A percentile compares a stretch with the other conserved stretches of the same genome.
Conservation (phyloP, 2,329 filamentous ascomycete genomes). For the Aspergillus sclerotialis region DNA sequence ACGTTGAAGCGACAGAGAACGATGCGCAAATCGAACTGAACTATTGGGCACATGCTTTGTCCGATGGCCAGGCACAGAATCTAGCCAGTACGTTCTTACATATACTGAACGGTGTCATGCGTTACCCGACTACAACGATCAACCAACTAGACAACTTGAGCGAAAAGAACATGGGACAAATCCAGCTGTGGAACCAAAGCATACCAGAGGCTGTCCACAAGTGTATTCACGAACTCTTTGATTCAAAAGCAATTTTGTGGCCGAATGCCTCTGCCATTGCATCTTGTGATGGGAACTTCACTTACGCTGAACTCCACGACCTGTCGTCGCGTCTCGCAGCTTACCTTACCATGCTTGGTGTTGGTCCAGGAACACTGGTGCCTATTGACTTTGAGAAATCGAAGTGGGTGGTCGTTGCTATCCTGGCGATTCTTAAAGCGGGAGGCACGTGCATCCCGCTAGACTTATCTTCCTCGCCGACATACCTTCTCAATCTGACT, state of each 20-base stretch:
- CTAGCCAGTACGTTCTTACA: slow-evolving; percentile 32
- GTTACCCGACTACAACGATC: slow-evolving; percentile 25
- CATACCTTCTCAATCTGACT: slow-evolving; percentile 31
- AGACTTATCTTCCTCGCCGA: slow-evolving; percentile 24
- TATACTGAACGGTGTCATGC: slow-evolving; percentile 32
- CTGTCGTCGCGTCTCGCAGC: slow-evolving; percentile 25
- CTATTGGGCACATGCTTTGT: slow-evolving; percentile 37
- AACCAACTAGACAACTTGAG: slow-evolving; percentile 33
- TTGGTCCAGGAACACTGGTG: slow-evolving; percentile 19
- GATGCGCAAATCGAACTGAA: slow-evolving; percentile 31
- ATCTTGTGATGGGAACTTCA: slow-evolving; percentile 26
- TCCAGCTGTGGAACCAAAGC: slow-evolving; percentile 23
- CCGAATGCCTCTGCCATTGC: slow-evolving; percentile 22
- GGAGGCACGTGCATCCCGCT: slow-evolving; percentile 29
- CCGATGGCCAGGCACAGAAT: slow-evolving; percentile 30
- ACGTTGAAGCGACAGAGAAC: slow-evolving; percentile 41
- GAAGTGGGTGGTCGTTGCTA: slow-evolving; percentile 21
- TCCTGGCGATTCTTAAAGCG: slow-evolving; percentile 22
- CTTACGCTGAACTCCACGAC: slow-evolving; percentile 26
- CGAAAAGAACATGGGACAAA: slow-evolving; percentile 23
- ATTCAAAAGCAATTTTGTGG: slow-evolving; percentile 14
- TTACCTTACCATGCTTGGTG: slow-evolving; percentile 22
- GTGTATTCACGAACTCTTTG: slow-evolving; percentile 23
- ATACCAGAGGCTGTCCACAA: slow-evolving; percentile 15
- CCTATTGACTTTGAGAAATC: slow-evolving; percentile 23